A percentile compares a stretch with the other conserved stretches of the same genome.
These are phyloP conservation scores for Boletus rufocinnamomeus DNA, from an alignment of 768 basidiomycete species.

Conservation along the genomic window DNA sequence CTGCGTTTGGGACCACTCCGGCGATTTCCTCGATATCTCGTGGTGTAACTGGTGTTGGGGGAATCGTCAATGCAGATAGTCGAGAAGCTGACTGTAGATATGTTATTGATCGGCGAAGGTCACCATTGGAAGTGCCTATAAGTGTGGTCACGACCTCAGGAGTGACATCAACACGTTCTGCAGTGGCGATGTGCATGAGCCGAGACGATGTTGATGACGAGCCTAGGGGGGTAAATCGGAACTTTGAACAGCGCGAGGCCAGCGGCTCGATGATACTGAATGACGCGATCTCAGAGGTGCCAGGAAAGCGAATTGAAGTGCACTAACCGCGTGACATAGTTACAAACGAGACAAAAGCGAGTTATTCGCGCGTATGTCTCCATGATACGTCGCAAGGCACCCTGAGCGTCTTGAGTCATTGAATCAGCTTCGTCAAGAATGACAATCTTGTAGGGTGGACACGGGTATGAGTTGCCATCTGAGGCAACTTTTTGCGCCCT, in stretches of 20 bases:
- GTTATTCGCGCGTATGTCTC: conserved; percentile 98
- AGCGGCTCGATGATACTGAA: conserved; percentile 95
- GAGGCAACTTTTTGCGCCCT: conserved; percentile 73
- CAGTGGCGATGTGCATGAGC: conserved; percentile 75
- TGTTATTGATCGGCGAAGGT: conserved; percentile 95
- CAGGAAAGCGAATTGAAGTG: background rate
- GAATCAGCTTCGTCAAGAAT: conserved; percentile 99
- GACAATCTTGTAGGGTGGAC: conserved; percentile 98
- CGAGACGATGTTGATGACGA: conserved; percentile 70
- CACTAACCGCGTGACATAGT: conserved; percentile 93
- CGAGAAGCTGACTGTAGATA: conserved; percentile 96
- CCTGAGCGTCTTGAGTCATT: conserved; percentile 99
- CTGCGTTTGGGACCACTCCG: conserved; percentile 81
- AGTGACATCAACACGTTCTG: conserved; percentile 65
- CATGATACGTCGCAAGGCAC: conserved; percentile 97
- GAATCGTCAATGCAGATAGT: conserved; percentile 70
- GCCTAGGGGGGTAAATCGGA: conserved; percentile 94
- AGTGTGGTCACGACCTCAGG: conserved; percentile 67
- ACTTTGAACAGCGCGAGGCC: conserved; percentile 98
- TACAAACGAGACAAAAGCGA: conserved; percentile 96
- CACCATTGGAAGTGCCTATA: conserved; percentile 82
- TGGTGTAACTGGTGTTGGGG: conserved; percentile 73
- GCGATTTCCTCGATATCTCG: conserved; percentile 94
- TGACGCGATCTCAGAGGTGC: conserved; percentile 1
- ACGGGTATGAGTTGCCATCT: conserved; percentile 85